phyloP scores from a whole-genome alignment of 768 basidiomycete genomes.

The Boletus rubroflammeus region DNA sequence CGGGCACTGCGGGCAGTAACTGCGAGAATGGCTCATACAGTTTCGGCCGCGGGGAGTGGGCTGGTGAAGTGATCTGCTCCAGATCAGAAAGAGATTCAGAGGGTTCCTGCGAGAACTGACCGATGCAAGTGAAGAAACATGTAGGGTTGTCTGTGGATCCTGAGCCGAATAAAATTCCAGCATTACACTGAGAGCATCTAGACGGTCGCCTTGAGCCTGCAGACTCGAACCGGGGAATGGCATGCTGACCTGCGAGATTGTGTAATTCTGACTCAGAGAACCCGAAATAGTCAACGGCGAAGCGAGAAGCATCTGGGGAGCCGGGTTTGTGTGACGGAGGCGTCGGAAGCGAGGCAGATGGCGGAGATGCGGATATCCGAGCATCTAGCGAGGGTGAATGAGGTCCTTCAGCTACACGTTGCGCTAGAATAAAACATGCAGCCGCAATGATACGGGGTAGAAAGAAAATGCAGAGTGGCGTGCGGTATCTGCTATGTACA shows the following conservation, averaged over 20 bases:
- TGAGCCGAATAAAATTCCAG: conserved; percentile 72
- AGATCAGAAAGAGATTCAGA: conserved; percentile 5
- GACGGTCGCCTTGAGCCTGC: conserved; percentile 1
- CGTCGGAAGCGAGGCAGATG: conserved; percentile 74
- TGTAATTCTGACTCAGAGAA: conserved; percentile 57
- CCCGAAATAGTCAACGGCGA: conserved; percentile 63
- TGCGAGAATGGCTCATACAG: conserved; percentile 42
- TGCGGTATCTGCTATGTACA: conserved; percentile 57
- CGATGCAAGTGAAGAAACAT: conserved; percentile 46
- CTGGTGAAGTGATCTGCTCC: conserved; percentile 49
- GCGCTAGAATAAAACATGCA: conserved; percentile 75
- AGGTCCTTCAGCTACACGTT: conserved; percentile 67
- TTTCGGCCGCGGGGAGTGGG: conserved; percentile 33
- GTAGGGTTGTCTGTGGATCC: conserved; percentile 46
- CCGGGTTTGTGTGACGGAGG: conserved; percentile 75
- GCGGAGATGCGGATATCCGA: conserved; percentile 65
- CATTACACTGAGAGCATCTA: conserved; percentile 63
- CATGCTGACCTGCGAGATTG: conserved; percentile 54
- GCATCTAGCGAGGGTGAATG: conserved; percentile 72
- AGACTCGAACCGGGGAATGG: neutral
- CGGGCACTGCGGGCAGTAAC: conserved; percentile 19
- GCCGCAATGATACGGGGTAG: conserved; percentile 68
- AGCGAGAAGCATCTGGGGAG: conserved; percentile 66
- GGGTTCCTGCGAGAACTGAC: conserved; percentile 37
- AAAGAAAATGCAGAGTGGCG: conserved; percentile 72